Conservation (phyloP, 73 alveolate species). For the Uronychia setigera region DNA sequence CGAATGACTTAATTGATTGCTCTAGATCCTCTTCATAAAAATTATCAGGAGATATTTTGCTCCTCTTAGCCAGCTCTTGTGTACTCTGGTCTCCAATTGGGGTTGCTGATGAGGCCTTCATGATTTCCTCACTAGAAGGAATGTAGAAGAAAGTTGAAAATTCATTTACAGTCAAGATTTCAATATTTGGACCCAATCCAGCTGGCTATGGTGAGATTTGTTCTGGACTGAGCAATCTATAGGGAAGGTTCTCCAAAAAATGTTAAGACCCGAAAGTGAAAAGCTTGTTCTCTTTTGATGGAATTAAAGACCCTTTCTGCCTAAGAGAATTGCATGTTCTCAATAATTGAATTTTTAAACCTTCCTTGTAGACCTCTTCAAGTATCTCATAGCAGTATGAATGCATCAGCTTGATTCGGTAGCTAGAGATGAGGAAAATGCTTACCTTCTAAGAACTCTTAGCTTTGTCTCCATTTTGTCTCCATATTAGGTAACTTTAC, state of each 20-base stretch:
- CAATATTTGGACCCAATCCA: neutral
- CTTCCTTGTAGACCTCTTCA: slow-evolving; percentile 59
- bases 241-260: slow-evolving; percentile 25
- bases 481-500: neutral
- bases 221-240: neutral
- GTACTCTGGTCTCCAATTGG: no score
- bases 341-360: slow-evolving; percentile 24
- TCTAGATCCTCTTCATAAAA: slow-evolving; percentile 21
- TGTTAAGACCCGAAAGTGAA: slow-evolving; percentile 17
- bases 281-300: slow-evolving; percentile 16
- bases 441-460: slow-evolving; percentile 30
- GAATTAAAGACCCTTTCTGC: neutral
- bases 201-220: no score
- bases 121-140: slow-evolving; percentile 41
- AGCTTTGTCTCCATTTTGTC: slow-evolving; percentile 33
- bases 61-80: no score
- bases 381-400: slow-evolving; percentile 53
- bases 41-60: no score
- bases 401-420: slow-evolving; percentile 41
- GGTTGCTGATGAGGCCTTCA: no score
- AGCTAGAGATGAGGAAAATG: neutral
- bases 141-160: slow-evolving; percentile 29
- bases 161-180: neutral
- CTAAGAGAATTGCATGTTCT: slow-evolving; percentile 4
- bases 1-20: slow-evolving; percentile 10